Evolutionary conservation across 2,329 filamentous ascomycete genomes (phyloP).

Genomic region (Epichloe coenophiala): DNA sequence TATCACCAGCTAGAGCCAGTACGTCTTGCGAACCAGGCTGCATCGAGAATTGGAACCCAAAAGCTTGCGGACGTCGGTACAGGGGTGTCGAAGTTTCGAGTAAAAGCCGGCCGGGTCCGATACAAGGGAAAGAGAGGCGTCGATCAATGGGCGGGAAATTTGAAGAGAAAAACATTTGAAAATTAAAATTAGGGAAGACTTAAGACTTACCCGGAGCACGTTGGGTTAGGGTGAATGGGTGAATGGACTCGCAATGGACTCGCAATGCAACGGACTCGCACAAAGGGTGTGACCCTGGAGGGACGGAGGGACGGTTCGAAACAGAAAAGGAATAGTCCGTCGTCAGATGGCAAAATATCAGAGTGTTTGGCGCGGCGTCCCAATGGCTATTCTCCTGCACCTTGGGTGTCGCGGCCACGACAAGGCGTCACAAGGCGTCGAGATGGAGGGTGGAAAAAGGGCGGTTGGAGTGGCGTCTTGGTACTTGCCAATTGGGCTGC

Average conservation of each 20-base stretch:
- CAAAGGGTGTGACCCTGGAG: background rate
- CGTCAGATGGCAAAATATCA: conserved; percentile 1
- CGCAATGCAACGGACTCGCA: background rate
- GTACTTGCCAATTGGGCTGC: no score
- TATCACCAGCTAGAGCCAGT: background rate
- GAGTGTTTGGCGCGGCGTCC: conserved; percentile 1
- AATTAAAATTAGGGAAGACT: background rate
- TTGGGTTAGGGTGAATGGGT: background rate
- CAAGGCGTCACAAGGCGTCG: background rate
- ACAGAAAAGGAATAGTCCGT: background rate
- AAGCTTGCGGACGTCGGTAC: background rate
- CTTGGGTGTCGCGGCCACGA: background rate
- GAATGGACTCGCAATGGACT: background rate
- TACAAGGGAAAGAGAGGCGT: background rate
- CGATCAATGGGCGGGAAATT: no score
- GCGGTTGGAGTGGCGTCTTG: background rate
- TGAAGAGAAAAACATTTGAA: conserved; percentile 1
- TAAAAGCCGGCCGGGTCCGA: background rate
- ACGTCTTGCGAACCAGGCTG: background rate
- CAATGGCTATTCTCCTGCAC: conserved; percentile 2
- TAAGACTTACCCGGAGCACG: background rate
- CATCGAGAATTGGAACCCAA: background rate
- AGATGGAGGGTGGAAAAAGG: background rate
- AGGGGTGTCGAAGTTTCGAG: background rate
- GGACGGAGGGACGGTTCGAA: background rate